These are phyloP conservation scores for Cutaneotrichosporon sp. DNA, from an alignment of 1,284 basidiomycete species.

Conservation along the genomic window DNA sequence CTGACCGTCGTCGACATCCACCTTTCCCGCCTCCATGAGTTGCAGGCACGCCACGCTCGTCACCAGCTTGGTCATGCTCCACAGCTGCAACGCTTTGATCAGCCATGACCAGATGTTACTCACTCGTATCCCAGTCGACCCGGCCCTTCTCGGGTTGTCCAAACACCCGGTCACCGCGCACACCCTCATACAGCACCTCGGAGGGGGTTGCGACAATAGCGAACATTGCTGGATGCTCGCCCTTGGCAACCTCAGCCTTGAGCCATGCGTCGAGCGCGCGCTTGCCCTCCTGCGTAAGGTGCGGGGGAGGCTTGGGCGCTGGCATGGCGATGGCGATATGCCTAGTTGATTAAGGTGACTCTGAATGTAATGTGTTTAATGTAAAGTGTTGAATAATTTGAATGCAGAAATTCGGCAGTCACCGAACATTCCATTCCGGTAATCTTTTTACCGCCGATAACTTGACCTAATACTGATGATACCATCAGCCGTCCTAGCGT, in stretches of 20 bases:
- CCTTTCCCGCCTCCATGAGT: slow-evolving; percentile 40
- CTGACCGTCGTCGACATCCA: slow-evolving; percentile 36
- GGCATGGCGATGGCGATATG: background rate
- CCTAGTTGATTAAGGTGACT: background rate
- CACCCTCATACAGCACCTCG: slow-evolving; percentile 34
- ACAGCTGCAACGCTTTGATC: slow-evolving; percentile 31
- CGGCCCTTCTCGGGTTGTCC: slow-evolving; percentile 31
- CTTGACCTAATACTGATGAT: too few species aligned
- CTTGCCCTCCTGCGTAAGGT: slow-evolving; percentile 16
- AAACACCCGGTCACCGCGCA: slow-evolving; percentile 32
- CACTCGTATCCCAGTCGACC: slow-evolving; percentile 41
- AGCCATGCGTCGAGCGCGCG: slow-evolving; percentile 27
- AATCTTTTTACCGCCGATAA: too few species aligned
- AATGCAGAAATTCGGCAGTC: too few species aligned
- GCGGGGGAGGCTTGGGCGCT: background rate
- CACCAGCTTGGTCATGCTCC: slow-evolving; percentile 44
- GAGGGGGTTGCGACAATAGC: slow-evolving; percentile 35
- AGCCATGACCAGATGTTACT: slow-evolving; percentile 12
- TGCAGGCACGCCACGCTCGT: slow-evolving; percentile 45
- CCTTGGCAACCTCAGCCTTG: slow-evolving; percentile 24
- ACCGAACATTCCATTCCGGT: too few species aligned
- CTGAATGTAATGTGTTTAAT: too few species aligned
- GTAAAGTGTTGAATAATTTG: too few species aligned
- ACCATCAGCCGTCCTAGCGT: too few species aligned
- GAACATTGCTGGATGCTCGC: slow-evolving; percentile 32